Evolutionary conservation across 2,329 filamentous ascomycete genomes (phyloP).

Genomic region (Pestalotiopsis fici): DNA sequence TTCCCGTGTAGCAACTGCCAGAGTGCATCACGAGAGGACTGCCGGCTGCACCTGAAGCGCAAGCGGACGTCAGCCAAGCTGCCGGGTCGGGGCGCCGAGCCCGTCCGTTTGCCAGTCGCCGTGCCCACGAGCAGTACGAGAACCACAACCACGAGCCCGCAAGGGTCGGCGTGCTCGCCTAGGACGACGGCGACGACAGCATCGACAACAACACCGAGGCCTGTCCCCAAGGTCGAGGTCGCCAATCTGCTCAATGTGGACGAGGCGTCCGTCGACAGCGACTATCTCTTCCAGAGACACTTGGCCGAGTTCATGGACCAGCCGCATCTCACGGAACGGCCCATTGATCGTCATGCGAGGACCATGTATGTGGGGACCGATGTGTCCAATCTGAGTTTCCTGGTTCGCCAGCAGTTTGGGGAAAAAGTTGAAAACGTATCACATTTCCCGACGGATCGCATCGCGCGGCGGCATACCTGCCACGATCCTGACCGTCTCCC

Average conservation of each 20-base stretch:
- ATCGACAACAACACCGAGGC: background rate
- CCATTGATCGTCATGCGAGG: constrained; percentile 48
- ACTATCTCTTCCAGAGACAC: constrained; percentile 44
- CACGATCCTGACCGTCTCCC: constrained; percentile 44
- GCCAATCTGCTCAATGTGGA: background rate
- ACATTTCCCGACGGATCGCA: constrained; percentile 41
- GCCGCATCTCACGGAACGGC: constrained; percentile 42
- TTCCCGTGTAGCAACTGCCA: constrained; percentile 9
- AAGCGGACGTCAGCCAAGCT: constrained; percentile 1
- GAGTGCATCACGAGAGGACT: constrained; percentile 4
- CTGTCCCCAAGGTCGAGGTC: background rate
- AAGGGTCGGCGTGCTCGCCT: constrained; percentile 1
- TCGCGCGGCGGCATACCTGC: constrained; percentile 37
- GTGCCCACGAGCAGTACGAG: background rate
- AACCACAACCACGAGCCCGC: background rate
- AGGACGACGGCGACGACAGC: background rate
- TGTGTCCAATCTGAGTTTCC: constrained; percentile 56
- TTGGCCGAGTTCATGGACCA: constrained; percentile 52
- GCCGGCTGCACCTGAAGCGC: constrained; percentile 9
- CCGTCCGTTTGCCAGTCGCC: background rate
- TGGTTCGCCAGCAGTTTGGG: constrained; percentile 48
- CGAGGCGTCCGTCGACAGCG: constrained; percentile 22
- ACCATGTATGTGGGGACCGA: constrained; percentile 57
- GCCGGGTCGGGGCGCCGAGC: background rate
- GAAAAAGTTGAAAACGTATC: constrained; percentile 21